Percentiles rank a stretch among this genome's conserved stretches.
These are phyloP conservation scores for Fonsecaea pugnacius DNA, from an alignment of 2,329 filamentous ascomycete species.

Conservation along the genomic window DNA sequence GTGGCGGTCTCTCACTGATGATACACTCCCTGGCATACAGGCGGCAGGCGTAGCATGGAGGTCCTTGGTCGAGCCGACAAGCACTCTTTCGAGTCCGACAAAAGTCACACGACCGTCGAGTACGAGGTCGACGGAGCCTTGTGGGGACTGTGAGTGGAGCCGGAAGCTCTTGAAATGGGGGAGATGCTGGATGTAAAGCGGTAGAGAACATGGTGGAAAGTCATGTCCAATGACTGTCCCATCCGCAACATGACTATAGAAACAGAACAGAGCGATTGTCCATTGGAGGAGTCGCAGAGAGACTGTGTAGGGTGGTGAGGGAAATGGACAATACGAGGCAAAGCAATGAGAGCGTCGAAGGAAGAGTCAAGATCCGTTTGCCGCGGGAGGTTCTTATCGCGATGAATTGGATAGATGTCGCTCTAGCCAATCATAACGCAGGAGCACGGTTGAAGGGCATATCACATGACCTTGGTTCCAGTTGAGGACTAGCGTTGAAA, in stretches of 20 bases:
- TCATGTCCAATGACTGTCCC: neutral
- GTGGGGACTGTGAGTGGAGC: neutral
- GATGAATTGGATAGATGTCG: neutral
- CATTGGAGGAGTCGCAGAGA: neutral
- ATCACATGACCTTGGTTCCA: neutral
- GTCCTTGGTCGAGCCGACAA: conserved; percentile 15
- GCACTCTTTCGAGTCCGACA: conserved; percentile 20
- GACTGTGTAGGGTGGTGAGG: neutral
- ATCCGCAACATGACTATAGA: neutral
- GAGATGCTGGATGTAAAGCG: neutral
- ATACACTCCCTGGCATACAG: conserved; percentile 14
- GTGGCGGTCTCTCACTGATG: conserved; percentile 16
- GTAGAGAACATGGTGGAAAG: neutral
- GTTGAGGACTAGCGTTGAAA: neutral
- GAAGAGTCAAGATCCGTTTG: neutral
- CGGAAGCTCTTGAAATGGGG: conserved; percentile 1
- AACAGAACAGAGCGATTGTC: neutral
- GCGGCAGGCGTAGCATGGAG: conserved; percentile 18
- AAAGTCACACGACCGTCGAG: conserved; percentile 17
- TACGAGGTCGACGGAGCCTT: conserved; percentile 9
- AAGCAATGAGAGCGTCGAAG: neutral
- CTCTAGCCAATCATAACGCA: neutral
- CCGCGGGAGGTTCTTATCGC: neutral
- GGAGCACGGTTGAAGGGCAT: neutral
- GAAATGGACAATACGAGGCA: neutral